A percentile compares a stretch with the other conserved stretches of the same genome.
phyloP scores from a whole-genome alignment of 192 early-diverging fungal genomes.

The Umbelopsis sp. region DNA sequence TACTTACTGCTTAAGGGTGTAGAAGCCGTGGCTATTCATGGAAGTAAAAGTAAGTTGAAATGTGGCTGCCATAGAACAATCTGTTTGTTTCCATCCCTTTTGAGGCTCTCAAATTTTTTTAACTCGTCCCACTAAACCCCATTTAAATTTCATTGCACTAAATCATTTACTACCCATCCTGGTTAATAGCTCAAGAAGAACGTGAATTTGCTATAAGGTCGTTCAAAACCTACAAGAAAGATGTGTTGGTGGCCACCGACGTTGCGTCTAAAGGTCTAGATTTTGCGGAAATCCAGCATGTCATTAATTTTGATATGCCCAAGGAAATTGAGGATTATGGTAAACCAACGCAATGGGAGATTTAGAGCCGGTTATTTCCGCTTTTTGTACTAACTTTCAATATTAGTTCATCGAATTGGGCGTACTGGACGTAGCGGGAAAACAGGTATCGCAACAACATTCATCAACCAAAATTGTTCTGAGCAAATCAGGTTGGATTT shows the following conservation, averaged over 20 bases:
- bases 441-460: slow-evolving; percentile 96
- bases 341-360: slow-evolving; percentile 23
- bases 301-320: slow-evolving; percentile 99
- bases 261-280: slow-evolving; percentile 96
- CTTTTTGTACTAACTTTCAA: neutral
- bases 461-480: slow-evolving; percentile 91
- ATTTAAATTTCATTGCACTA: neutral
- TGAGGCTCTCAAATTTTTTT: neutral
- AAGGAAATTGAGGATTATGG: slow-evolving; percentile 99
- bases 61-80: too few species aligned
- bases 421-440: slow-evolving; percentile 96
- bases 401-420: slow-evolving; percentile 89
- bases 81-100: too few species aligned
- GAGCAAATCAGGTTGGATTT: slow-evolving; percentile 94
- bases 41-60: slow-evolving; percentile 76
- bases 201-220: slow-evolving; percentile 94
- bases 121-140: slow-evolving; percentile 6
- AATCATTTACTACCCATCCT: neutral
- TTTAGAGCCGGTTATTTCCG: slow-evolving; percentile 3
- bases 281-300: slow-evolving; percentile 95
- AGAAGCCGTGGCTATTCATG: slow-evolving; percentile 93
- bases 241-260: slow-evolving; percentile 96
- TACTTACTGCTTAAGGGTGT: slow-evolving; percentile 94
- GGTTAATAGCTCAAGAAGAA: slow-evolving; percentile 82
- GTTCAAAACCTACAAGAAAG: slow-evolving; percentile 89